Base-by-base conservation (phyloP, 257 asterid species). In the Salvia splendens region DNA sequence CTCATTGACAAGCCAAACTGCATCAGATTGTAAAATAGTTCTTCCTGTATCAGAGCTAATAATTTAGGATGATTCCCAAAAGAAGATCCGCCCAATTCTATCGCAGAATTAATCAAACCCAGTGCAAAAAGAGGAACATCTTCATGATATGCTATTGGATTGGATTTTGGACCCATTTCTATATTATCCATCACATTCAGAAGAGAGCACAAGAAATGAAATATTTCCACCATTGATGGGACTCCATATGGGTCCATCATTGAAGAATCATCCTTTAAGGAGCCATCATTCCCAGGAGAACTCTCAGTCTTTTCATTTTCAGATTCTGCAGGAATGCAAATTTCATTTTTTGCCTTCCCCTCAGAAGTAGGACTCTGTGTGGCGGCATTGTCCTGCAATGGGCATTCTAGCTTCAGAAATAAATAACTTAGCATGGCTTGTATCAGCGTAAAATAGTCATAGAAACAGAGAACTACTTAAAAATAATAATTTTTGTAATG, bases 71-170 rank as follows among this genome's bases (percentile, higher is more conserved):
- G 96, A 54, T 71, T 67, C 53, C 81, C 85, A 15, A 91, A 82
- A 67, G 95, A 78, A 77, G 90, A 77, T 48, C 97, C 97, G 36
- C 96, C 95, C 70, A 94, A 74, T 73, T 94, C 96, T 54, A 94
- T 82, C 28, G 97, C 89, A 6, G 96, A 83, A 79, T 91, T 94
- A 57, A 94, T 88, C 78, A 94, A 81, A 61, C 99, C 96, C 70
- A 94, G 71, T 16, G 99, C 95, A 83, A 94, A 94, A 46, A 94
- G 80, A 41, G 99, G 97, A 73, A 94, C 97, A 64, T 94, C 97
- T 83, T 94, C 99, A 74, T 88, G 95, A 80, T 84, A 86, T 11
- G 97, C 88, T 53, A 93, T 84, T 24, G 92, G 90, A 61, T 88
- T 93, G 49, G 96, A 81, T 71, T 89, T 77, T 42, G 88, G 79